Evolutionary conservation across 2,329 filamentous ascomycete genomes (phyloP).

Genomic region (Thermoascus crustaceus): DNA sequence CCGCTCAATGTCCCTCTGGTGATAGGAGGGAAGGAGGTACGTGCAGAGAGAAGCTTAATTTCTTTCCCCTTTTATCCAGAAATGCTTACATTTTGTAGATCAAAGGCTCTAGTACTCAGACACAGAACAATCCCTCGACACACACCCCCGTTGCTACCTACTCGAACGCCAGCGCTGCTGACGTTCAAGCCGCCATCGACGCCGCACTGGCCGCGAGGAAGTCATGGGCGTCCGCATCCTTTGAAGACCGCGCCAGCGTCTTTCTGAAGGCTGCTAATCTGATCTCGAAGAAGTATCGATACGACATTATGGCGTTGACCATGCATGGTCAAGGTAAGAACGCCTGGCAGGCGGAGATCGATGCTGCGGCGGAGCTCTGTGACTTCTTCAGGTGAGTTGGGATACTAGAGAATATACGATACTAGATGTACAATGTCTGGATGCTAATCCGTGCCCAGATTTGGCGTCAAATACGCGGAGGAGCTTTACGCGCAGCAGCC

Average conservation of each 20-base stretch:
- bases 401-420: neutral
- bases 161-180: conserved; percentile 66
- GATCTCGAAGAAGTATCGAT: conserved; percentile 84
- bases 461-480: conserved; percentile 90
- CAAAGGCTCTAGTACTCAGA: conserved; percentile 28
- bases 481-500: conserved; percentile 86
- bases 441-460: conserved; percentile 33
- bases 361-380: conserved; percentile 81
- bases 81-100: conserved; percentile 13
- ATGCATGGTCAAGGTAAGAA: conserved; percentile 98
- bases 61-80: conserved; percentile 1
- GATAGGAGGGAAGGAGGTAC: conserved; percentile 71
- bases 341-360: conserved; percentile 98
- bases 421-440: neutral
- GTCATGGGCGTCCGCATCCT: conserved; percentile 78
- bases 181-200: conserved; percentile 73
- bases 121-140: conserved; percentile 74
- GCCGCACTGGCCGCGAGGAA: conserved; percentile 78
- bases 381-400: conserved; percentile 70
- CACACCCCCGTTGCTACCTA: conserved; percentile 76
- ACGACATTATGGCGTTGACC: conserved; percentile 91
- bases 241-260: conserved; percentile 81
- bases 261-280: conserved; percentile 96
- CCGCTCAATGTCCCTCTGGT: conserved; percentile 75
- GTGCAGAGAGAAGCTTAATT: conserved; percentile 13